A percentile compares a stretch with the other conserved stretches of the same genome.
These are phyloP conservation scores for Kodamaea leandrae DNA, from an alignment of 805 yeast genomes.

Conservation along the genomic window DNA sequence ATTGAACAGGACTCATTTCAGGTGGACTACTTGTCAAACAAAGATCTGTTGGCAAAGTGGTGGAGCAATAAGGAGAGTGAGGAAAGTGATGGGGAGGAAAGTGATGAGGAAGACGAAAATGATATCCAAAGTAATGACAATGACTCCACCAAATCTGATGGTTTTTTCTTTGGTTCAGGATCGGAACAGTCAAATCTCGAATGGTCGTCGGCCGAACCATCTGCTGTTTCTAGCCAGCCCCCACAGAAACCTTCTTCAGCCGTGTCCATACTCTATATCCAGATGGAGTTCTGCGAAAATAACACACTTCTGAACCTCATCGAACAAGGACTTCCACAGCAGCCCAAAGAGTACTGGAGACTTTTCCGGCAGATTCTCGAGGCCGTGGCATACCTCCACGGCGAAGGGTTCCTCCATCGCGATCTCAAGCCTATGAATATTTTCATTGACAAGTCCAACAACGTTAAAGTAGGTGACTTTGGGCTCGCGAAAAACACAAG, in stretches of 20 bases:
- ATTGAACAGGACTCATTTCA: not conserved
- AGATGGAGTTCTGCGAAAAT: slow-evolving; percentile 98
- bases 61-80: too few species aligned
- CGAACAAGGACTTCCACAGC: slow-evolving; percentile 61
- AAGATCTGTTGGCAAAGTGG: not conserved
- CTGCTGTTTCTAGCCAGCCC: not conserved
- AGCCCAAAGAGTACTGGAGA: slow-evolving; percentile 85
- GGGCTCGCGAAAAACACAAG: slow-evolving; percentile 93
- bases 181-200: slow-evolving; percentile 5
- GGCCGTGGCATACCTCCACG: slow-evolving; percentile 86
- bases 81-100: not conserved
- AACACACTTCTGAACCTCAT: slow-evolving; percentile 84
- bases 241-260: slow-evolving; percentile 21
- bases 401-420: slow-evolving; percentile 92
- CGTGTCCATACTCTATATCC: slow-evolving; percentile 78
- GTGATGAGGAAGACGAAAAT: slow-evolving; percentile 9
- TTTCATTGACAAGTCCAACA: slow-evolving; percentile 85
- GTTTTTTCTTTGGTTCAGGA: slow-evolving; percentile 4
- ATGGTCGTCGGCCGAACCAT: not conserved
- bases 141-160: slow-evolving; percentile 6
- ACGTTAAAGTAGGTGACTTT: slow-evolving; percentile 94
- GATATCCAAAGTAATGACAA: slow-evolving; percentile 7
- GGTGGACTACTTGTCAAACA: slow-evolving; percentile 1
- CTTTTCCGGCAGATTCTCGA: slow-evolving; percentile 82
- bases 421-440: slow-evolving; percentile 95